Conservation (phyloP, 306 rosid genomes). For the Vigna trinervia region DNA sequence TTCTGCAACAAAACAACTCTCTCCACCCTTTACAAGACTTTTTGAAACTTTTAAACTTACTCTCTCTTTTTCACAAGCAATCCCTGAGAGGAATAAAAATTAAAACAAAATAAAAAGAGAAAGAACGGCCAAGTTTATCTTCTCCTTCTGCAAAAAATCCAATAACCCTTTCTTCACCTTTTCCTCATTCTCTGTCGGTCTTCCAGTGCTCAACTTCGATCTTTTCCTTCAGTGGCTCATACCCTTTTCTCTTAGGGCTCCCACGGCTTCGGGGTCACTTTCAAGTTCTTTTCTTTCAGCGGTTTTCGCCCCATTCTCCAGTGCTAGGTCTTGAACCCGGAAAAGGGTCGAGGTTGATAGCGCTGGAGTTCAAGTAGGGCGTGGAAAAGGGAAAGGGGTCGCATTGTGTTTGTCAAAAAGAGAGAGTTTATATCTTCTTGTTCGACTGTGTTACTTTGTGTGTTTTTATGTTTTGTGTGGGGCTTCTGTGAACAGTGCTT, state of each 20-base stretch:
- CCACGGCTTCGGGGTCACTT: constrained; percentile 18
- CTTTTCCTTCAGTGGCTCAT: constrained; percentile 11
- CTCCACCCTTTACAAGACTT: constrained; percentile 37
- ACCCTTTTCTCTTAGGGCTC: constrained; percentile 50
- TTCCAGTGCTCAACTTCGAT: constrained; percentile 41
- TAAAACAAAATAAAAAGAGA: background rate
- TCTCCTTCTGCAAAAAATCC: constrained; percentile 44
- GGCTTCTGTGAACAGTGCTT: constrained; percentile 51
- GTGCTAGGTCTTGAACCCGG: constrained; percentile 37
- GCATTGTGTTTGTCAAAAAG: constrained; percentile 58
- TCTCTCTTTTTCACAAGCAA: constrained; percentile 65
- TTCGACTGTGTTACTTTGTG: constrained; percentile 45
- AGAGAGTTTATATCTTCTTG: constrained; percentile 43
- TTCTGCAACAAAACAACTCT: constrained; percentile 37
- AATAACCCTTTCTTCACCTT: constrained; percentile 46
- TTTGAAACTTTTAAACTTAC: constrained; percentile 2
- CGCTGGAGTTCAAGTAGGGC: constrained; percentile 46
- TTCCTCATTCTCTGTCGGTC: constrained; percentile 48
- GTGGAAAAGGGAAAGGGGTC: constrained; percentile 46
- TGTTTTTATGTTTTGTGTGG: constrained; percentile 33
- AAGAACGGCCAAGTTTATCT: constrained; percentile 46
- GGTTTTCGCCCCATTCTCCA: constrained; percentile 29
- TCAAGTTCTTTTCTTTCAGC: constrained; percentile 42
- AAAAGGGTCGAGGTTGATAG: constrained; percentile 28
- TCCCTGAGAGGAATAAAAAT: constrained; percentile 41